Evolutionary conservation across 2,329 filamentous ascomycete genomes (phyloP).

Genomic region (Aureobasidium namibiae): DNA sequence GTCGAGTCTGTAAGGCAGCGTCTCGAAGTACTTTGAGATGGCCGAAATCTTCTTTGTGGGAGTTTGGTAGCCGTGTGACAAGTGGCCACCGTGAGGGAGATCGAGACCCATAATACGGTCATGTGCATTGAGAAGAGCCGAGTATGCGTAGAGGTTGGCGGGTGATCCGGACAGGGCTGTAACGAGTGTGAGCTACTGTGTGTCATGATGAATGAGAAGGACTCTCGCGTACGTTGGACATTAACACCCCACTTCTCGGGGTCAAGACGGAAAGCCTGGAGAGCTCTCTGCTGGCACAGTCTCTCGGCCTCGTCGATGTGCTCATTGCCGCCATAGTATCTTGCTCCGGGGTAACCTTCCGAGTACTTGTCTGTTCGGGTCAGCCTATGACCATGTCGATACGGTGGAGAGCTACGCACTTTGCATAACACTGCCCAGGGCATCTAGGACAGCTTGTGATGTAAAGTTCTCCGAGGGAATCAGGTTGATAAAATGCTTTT

Average conservation of each 20-base stretch:
- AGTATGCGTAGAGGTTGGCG: slow-evolving; percentile 77
- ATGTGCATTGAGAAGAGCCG: slow-evolving; percentile 82
- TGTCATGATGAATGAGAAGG: not conserved
- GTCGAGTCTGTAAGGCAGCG: slow-evolving; percentile 88
- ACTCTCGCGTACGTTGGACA: slow-evolving; percentile 59
- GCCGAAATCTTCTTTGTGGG: slow-evolving; percentile 78
- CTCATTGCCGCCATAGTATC: slow-evolving; percentile 96
- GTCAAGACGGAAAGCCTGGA: slow-evolving; percentile 78
- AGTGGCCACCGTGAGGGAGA: slow-evolving; percentile 88
- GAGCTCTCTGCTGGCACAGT: slow-evolving; percentile 80
- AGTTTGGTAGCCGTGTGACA: slow-evolving; percentile 96
- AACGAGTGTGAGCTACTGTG: slow-evolving; percentile 12
- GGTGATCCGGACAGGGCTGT: slow-evolving; percentile 62
- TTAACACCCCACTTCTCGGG: slow-evolving; percentile 92
- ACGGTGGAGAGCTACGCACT: slow-evolving; percentile 47
- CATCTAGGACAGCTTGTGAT: slow-evolving; percentile 84
- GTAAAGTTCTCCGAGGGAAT: slow-evolving; percentile 96
- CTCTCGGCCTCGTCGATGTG: slow-evolving; percentile 88
- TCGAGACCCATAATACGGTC: slow-evolving; percentile 96
- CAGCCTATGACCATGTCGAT: not conserved
- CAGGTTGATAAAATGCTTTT: slow-evolving; percentile 97
- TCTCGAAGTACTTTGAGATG: slow-evolving; percentile 98
- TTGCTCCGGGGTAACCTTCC: slow-evolving; percentile 90
- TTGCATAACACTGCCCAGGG: slow-evolving; percentile 89
- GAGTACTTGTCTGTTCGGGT: slow-evolving; percentile 73